Evolutionary conservation across 495 filamentous ascomycete species (phyloP).

Genomic region (Penicillium samsonianum): DNA sequence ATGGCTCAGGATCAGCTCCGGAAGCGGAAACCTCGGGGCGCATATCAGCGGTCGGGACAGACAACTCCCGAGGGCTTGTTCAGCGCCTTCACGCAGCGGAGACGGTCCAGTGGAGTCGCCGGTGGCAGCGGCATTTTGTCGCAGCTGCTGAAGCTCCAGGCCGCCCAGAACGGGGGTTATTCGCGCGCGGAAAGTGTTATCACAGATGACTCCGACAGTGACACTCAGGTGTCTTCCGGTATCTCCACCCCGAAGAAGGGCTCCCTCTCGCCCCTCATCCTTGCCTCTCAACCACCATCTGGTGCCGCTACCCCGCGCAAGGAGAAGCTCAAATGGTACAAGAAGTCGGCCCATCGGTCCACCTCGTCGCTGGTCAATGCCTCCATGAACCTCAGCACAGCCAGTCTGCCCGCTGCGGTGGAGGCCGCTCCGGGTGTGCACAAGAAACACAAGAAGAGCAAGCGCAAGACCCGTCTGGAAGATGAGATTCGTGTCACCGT

Average conservation of each 20-base stretch:
- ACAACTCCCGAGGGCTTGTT: constrained; percentile 39
- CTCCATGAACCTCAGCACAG: constrained; percentile 51
- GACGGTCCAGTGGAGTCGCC: constrained; percentile 24
- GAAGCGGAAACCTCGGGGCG: constrained; percentile 36
- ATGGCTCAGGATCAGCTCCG: constrained; percentile 30
- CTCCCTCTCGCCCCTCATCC: constrained; percentile 22
- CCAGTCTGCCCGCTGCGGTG: constrained; percentile 34
- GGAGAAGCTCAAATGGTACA: constrained; percentile 67
- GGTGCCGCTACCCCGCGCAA: constrained; percentile 59
- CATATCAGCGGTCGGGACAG: constrained; percentile 42
- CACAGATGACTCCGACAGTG: constrained; percentile 46
- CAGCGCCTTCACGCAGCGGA: constrained; percentile 34
- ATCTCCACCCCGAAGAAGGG: constrained; percentile 38
- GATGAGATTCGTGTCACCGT: constrained; percentile 74
- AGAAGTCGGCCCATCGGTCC: constrained; percentile 50
- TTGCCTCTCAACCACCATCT: constrained; percentile 34
- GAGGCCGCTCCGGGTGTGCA: constrained; percentile 34
- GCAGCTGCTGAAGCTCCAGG: constrained; percentile 44
- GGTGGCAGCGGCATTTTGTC: constrained; percentile 44
- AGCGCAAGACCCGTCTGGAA: constrained; percentile 56
- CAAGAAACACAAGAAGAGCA: constrained; percentile 30
- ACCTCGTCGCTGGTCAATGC: constrained; percentile 46
- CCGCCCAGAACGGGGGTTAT: constrained; percentile 26
- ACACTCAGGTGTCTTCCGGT: constrained; percentile 41
- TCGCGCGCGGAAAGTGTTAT: constrained; percentile 37